These are phyloP conservation scores for Rutstroemia sp. DNA, from an alignment of 2,329 filamentous ascomycete species.

Conservation along the genomic window DNA sequence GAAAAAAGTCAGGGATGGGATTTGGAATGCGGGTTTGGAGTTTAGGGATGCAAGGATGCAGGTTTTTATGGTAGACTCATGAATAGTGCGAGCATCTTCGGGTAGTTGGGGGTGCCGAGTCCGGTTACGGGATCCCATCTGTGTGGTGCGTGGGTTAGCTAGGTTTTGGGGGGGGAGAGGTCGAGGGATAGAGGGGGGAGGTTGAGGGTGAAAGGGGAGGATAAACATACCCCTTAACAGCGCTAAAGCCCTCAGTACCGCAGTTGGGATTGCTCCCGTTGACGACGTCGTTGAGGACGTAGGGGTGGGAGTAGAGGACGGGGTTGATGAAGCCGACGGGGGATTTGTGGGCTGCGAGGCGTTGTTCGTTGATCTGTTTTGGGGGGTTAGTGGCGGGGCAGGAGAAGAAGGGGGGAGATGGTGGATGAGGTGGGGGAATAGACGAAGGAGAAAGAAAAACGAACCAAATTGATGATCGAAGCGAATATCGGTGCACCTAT, in stretches of 20 bases:
- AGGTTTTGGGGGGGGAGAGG: too few relatives aligned
- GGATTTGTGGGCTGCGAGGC: constrained; percentile 29
- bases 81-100: constrained; percentile 18
- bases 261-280: constrained; percentile 29
- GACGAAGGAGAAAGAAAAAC: neutral
- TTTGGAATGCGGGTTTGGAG: too few relatives aligned
- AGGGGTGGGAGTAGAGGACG: constrained; percentile 20
- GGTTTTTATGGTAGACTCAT: constrained; percentile 15
- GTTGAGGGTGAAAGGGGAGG: too few relatives aligned
- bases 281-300: constrained; percentile 29
- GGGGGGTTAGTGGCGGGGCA: too few relatives aligned
- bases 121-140: constrained; percentile 30
- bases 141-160: neutral
- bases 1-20: too few relatives aligned
- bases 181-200: too few relatives aligned
- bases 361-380: constrained; percentile 33
- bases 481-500: constrained; percentile 7
- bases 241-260: constrained; percentile 27
- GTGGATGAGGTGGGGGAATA: too few relatives aligned
- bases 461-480: constrained; percentile 8
- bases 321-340: constrained; percentile 36
- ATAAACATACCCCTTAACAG: constrained; percentile 20
- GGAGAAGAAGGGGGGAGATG: too few relatives aligned
- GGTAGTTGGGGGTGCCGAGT: constrained; percentile 27
- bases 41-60: too few relatives aligned